Evolutionary conservation across 495 filamentous ascomycete genomes (phyloP).

Genomic region (Penicillium crystallinum): DNA sequence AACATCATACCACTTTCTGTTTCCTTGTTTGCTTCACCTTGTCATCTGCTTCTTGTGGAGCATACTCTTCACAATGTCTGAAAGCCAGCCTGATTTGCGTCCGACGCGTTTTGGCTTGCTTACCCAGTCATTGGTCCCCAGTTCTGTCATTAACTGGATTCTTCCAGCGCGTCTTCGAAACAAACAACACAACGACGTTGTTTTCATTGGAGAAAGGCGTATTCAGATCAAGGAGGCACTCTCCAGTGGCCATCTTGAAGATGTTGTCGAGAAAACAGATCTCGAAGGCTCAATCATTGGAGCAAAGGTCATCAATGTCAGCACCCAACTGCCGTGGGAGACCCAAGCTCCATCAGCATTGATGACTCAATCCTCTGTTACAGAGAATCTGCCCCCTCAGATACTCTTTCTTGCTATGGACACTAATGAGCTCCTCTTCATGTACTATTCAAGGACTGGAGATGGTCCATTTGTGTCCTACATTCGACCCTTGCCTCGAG

Average conservation of each 20-base stretch:
- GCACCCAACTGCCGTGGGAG: slow-evolving; percentile 28
- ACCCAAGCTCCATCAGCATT: slow-evolving; percentile 13
- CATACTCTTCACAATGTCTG: background rate
- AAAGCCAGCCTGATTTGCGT: background rate
- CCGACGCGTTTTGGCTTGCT: slow-evolving; percentile 54
- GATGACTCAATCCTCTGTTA: background rate
- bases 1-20: background rate
- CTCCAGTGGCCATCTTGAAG: slow-evolving; percentile 56
- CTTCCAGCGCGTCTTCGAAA: slow-evolving; percentile 73
- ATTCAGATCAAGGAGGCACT: slow-evolving; percentile 61
- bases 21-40: background rate
- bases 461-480: slow-evolving; percentile 55
- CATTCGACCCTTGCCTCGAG: slow-evolving; percentile 51
- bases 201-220: slow-evolving; percentile 72
- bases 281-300: slow-evolving; percentile 58
- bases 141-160: slow-evolving; percentile 71
- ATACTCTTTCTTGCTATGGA: slow-evolving; percentile 68
- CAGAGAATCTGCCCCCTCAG: slow-evolving; percentile 59
- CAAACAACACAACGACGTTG: slow-evolving; percentile 70
- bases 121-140: slow-evolving; percentile 69
- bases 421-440: slow-evolving; percentile 62
- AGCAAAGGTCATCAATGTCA: slow-evolving; percentile 40
- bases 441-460: slow-evolving; percentile 51
- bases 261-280: slow-evolving; percentile 66
- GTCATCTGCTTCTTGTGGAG: background rate